Conservation (phyloP, 768 basidiomycete species). For the Termitomyces sp. region DNA sequence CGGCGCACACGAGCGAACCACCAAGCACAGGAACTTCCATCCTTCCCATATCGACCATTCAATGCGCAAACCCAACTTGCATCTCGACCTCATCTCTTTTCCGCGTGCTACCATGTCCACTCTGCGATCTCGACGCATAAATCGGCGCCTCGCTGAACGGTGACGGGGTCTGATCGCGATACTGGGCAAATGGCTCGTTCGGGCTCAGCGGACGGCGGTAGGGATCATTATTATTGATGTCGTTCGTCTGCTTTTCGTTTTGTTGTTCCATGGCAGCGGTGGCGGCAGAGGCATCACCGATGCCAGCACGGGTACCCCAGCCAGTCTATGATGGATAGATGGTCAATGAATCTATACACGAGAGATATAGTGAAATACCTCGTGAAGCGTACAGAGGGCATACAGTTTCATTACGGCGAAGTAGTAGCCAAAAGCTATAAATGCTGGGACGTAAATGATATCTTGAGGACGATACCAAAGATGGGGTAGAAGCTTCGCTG, state of each 20-base stretch:
- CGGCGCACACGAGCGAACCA: neutral
- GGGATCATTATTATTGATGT: conserved; percentile 23
- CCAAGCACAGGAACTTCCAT: neutral
- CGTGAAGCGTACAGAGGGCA: conserved; percentile 84
- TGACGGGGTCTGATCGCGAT: conserved; percentile 22
- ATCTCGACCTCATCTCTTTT: conserved; percentile 26
- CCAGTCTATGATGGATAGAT: conserved; percentile 50
- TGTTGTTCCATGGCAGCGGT: conserved; percentile 57
- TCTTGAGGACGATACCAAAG: conserved; percentile 73
- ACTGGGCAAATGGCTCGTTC: conserved; percentile 17
- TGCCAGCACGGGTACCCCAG: conserved; percentile 94
- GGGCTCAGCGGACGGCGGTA: conserved; percentile 15
- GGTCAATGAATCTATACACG: neutral
- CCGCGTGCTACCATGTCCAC: conserved; percentile 14
- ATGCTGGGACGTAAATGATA: conserved; percentile 79
- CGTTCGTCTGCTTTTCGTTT: conserved; percentile 26
- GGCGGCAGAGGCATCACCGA: conserved; percentile 76
- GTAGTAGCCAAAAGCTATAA: conserved; percentile 88
- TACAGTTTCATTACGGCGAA: conserved; percentile 95
- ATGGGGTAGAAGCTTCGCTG: conserved; percentile 79
- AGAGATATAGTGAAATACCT: conserved; percentile 34
- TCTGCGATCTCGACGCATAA: conserved; percentile 15
- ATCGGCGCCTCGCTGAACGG: conserved; percentile 22
- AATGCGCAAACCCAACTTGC: conserved; percentile 31
- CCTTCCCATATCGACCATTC: neutral